Evolutionary conservation across 2,329 filamentous ascomycete genomes (phyloP), one percentile per base, ranked within the genome.

Genomic region (Ceratocystis diversiconidia): DNA sequence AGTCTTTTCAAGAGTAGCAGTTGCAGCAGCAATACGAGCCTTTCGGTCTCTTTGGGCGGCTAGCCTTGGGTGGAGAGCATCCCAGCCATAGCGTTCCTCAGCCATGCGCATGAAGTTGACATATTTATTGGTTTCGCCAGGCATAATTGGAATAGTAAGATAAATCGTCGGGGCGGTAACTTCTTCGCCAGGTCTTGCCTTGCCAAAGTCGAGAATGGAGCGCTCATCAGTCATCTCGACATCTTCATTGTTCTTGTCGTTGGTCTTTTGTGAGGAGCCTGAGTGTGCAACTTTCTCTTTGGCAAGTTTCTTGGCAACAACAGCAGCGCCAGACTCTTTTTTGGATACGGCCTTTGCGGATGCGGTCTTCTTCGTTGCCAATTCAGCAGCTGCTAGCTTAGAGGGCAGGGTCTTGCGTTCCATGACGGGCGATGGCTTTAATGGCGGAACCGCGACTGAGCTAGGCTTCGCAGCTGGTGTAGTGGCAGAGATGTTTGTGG

Each of bases 71-170:
- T 97, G 92, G 44, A 97, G 80, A 0, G 92, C 94, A 68, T 95
- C 91, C 80, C 92, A 96, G 28, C 94, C 94, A 73, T 96, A 97
- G 68, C 87, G 88, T 69, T 95, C 91, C 75, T 96, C 90, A 10
- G 95, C 94, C 75, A 97, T 81, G 57, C 90, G 89, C 72, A 92
- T 92, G 70, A 97, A 96, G 74, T 97, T 97, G 76, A 99, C 85
- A 68, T 95, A 92, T 70, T 92, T 90, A 74, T 96, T 96, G 44
- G 84, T 87, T 70, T 89, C 85, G 50, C 90, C 89, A 4, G 71
- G 69, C 66, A 87, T 83, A 48, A 99, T 81, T 0, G 89, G 85
- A 66, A 99, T 86, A 65, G 88, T 86, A 19, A 99, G 81, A 64
- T 95, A 83, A 69, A 99, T 96, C 3, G 85, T 95, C 50, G 85